phyloP scores from a whole-genome alignment of 208 protist species.

The Trypanosomatidae sp. region DNA sequence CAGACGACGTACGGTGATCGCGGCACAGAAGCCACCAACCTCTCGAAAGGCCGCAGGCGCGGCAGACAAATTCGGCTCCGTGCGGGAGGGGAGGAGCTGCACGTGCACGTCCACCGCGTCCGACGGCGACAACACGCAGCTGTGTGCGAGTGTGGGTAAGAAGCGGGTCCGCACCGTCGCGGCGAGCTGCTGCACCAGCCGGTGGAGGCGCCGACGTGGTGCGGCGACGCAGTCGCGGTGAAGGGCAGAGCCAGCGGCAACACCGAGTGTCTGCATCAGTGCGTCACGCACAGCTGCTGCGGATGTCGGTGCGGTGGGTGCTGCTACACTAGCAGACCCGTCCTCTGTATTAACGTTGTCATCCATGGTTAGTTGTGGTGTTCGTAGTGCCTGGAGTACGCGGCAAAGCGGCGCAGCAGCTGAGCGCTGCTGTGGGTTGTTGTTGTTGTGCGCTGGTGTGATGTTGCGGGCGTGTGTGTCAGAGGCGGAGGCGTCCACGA shows the following conservation, averaged over 20 bases:
- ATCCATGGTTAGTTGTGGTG: too few relatives aligned
- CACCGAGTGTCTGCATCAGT: slow-evolving; percentile 30
- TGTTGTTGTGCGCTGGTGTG: too few relatives aligned
- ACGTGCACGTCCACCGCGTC: slow-evolving; percentile 59
- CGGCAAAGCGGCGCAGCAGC: too few relatives aligned
- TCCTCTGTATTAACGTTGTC: too few relatives aligned
- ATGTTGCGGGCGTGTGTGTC: not conserved
- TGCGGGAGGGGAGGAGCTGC: slow-evolving; percentile 42
- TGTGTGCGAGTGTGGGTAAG: not conserved
- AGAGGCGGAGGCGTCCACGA: slow-evolving; percentile 4
- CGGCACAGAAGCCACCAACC: slow-evolving; percentile 33
- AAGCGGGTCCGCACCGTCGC: slow-evolving; percentile 11
- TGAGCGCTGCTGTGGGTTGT: too few relatives aligned
- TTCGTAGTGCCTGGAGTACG: too few relatives aligned
- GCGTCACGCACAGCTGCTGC: slow-evolving; percentile 1
- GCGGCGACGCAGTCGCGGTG: slow-evolving; percentile 47
- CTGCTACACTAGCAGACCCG: too few relatives aligned
- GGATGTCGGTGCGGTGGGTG: too few relatives aligned
- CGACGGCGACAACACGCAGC: not conserved
- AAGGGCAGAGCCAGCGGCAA: slow-evolving; percentile 36
- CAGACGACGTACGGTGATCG: slow-evolving; percentile 48
- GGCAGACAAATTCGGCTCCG: not conserved
- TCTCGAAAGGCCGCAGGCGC: slow-evolving; percentile 3
- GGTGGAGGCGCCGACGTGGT: slow-evolving; percentile 33
- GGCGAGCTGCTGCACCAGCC: slow-evolving; percentile 12